A percentile compares a stretch with the other conserved stretches of the same genome.
phyloP scores from a whole-genome alignment of 768 basidiomycete species.

The Jaapia argillacea region DNA sequence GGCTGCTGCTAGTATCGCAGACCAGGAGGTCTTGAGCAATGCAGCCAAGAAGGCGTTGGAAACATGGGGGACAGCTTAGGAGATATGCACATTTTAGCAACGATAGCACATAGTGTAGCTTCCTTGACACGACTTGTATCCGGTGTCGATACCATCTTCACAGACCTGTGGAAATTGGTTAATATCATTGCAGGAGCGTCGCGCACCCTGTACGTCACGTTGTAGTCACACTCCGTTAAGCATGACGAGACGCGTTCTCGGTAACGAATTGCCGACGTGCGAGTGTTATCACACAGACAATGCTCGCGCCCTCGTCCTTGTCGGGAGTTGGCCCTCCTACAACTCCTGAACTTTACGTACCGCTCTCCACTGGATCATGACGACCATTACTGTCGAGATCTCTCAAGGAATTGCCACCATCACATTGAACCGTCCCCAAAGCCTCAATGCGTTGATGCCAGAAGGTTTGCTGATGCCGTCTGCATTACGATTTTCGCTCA shows the following conservation, averaged over 20 bases:
- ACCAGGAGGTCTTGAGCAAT: slow-evolving; percentile 13
- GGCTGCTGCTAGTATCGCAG: slow-evolving; percentile 22
- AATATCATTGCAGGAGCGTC: no score
- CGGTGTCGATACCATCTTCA: no score
- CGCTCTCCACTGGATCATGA: slow-evolving; percentile 27
- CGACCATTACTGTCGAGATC: slow-evolving; percentile 36
- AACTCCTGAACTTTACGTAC: no score
- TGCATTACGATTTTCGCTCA: not conserved
- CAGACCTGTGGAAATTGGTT: no score
- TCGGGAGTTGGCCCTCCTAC: no score
- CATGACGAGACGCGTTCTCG: no score
- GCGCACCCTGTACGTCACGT: no score
- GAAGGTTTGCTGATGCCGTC: slow-evolving; percentile 32
- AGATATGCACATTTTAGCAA: not conserved
- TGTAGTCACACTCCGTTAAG: no score
- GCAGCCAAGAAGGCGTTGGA: slow-evolving; percentile 34
- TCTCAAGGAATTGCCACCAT: slow-evolving; percentile 57
- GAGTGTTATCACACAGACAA: not conserved
- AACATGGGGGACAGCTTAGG: slow-evolving; percentile 26
- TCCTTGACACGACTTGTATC: no score
- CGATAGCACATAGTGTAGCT: no score
- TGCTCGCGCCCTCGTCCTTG: not conserved
- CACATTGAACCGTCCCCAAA: slow-evolving; percentile 49
- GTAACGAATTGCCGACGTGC: not conserved
- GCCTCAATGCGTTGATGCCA: slow-evolving; percentile 48